A percentile compares a stretch with the other conserved stretches of the same genome.
phyloP scores from a whole-genome alignment of 176 grass and related monocot species.

The Pontederia paniculata region DNA sequence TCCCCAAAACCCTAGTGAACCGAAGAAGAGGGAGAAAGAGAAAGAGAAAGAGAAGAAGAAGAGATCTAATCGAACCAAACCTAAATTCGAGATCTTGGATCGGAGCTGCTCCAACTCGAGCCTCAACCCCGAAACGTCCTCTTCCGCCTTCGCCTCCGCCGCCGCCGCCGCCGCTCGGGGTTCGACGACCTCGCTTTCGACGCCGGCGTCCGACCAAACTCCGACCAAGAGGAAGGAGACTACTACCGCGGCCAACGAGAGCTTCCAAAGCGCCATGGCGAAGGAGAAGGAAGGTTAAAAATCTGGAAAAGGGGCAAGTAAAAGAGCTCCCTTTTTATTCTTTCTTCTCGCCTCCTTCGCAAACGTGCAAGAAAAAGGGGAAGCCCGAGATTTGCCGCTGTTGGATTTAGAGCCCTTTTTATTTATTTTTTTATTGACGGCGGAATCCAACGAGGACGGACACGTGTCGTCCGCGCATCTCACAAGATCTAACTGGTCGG shows the following conservation, averaged over 20 bases:
- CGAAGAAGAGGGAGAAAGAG: not conserved
- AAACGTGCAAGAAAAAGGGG: too few species aligned
- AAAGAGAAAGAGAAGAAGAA: not conserved
- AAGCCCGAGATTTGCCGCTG: too few species aligned
- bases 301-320: too few species aligned
- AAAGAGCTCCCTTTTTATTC: too few species aligned
- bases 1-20: not conserved
- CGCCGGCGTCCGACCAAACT: not conserved
- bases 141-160: too few species aligned
- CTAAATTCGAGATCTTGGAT: slow-evolving; percentile 2
- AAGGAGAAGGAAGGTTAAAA: not conserved
- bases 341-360: too few species aligned
- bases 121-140: not conserved
- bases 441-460: too few species aligned
- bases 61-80: not conserved
- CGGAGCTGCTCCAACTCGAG: slow-evolving; percentile 14
- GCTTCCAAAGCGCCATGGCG: slow-evolving; percentile 2
- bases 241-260: not conserved
- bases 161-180: not conserved
- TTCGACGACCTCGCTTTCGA: slow-evolving; percentile 4
- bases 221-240: not conserved
- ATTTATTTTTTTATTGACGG: too few species aligned
- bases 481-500: too few species aligned
- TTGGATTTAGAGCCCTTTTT: too few species aligned
- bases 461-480: too few species aligned